Base-by-base conservation (phyloP, 495 filamentous ascomycete species). In the Hypomontagnella monticulosa region DNA sequence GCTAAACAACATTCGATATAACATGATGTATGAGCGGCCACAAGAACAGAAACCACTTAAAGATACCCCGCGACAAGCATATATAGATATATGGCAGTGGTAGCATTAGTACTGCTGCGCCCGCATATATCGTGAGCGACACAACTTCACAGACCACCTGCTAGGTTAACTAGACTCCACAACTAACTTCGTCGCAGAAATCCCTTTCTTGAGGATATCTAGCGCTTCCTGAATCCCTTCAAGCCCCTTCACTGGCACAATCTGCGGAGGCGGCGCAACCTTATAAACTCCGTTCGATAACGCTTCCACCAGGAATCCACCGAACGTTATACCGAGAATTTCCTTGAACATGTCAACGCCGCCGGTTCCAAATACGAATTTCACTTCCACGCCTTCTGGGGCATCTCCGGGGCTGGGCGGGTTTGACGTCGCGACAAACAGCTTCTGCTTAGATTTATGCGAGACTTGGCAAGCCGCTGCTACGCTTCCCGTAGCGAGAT, bases 121-220 rank as follows among this genome's bases (percentile, higher is more conserved):
- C n/a, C n/a, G n/a, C n/a, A n/a, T n/a, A n/a, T n/a, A n/a, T n/a
- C n/a, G n/a, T n/a, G n/a, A n/a, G n/a, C n/a, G n/a, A n/a, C n/a
- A n/a, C n/a, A n/a, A n/a, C n/a, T n/a, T n/a, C n/a, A n/a, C n/a
- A n/a, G n/a, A n/a, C n/a, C n/a, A n/a, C n/a, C n/a, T n/a, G n/a
- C n/a, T n/a, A n/a, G 41, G 34, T 27, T 38, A 57, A 1, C 30
- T 38, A 36, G 30, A 23, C 20, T 47, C 59, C 0, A 83, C 74
- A 20, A 85, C 81, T 4, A 81, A 20, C 65, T 85, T 84, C 58
- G 57, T 70, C 2, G 77, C 83, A 7, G 79, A 81, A 6, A 81
- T 72, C 0, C 81, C 81, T 51, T 75, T 74, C 34, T 61, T 69
- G 42, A 75, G 42, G 7, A 74, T 23, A 63, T 82, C 76, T 40